Percentiles rank a stretch among this genome's conserved stretches.
Evolutionary conservation across 2,329 filamentous ascomycete genomes (phyloP).

Genomic region (Neonectria sp.): DNA sequence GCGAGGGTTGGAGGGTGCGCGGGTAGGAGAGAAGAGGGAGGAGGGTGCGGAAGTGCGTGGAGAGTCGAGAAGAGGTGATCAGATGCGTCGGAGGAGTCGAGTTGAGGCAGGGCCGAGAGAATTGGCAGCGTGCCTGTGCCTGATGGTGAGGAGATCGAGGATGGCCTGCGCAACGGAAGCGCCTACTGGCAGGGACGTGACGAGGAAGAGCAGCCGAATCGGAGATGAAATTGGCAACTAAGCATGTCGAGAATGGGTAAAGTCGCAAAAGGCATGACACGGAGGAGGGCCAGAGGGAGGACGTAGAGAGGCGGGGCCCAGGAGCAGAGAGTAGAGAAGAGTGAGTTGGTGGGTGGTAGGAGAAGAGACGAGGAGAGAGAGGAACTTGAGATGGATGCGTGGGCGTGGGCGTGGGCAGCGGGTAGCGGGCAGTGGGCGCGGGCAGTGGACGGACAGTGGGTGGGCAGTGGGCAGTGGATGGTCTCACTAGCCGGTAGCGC

Average conservation of each 20-base stretch:
- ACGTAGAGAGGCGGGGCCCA: conserved; percentile 30
- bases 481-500: conserved; percentile 29
- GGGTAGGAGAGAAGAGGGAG: conserved; percentile 31
- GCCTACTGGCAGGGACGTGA: conserved; percentile 43
- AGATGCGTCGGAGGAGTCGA: conserved; percentile 22
- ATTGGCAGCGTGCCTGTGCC: conserved; percentile 37
- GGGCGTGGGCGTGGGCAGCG: conserved; percentile 31
- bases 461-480: conserved; percentile 17
- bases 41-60: conserved; percentile 26
- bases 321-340: conserved; percentile 50
- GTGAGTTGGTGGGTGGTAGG: conserved; percentile 42
- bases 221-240: conserved; percentile 45
- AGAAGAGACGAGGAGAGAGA: conserved; percentile 25
- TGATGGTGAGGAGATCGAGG: conserved; percentile 30
- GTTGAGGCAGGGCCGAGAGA: conserved; percentile 30
- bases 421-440: conserved; percentile 27
- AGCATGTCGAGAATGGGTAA: conserved; percentile 46
- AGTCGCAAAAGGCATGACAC: conserved; percentile 43
- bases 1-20: conserved; percentile 48
- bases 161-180: conserved; percentile 39
- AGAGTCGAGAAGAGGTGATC: conserved; percentile 16
- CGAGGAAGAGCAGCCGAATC: conserved; percentile 40
- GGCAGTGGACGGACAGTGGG: conserved; percentile 20
- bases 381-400: conserved; percentile 30
- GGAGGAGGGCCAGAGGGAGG: conserved; percentile 29